phyloP scores from a whole-genome alignment of 2,329 filamentous ascomycete species.

The Mariannaea elegans region DNA sequence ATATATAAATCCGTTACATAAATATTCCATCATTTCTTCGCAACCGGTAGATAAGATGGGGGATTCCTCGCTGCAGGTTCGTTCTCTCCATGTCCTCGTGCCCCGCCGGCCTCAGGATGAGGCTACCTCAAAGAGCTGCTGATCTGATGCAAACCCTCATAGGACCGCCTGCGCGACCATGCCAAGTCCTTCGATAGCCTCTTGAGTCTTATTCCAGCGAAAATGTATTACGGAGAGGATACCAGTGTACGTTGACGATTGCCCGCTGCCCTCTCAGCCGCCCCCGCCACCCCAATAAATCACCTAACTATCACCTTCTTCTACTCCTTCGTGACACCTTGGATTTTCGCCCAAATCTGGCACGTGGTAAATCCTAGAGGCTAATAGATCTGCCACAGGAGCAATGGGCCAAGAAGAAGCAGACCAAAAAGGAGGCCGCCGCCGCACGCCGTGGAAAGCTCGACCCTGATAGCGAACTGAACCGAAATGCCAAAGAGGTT shows the following conservation, averaged over 20 bases:
- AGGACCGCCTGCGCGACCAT: conserved; percentile 67
- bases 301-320: background rate
- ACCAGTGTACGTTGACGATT: conserved; percentile 71
- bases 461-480: conserved; percentile 84
- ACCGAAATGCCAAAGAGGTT: conserved; percentile 87
- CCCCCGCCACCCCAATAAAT: conserved; percentile 12
- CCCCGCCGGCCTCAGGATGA: conserved; percentile 37
- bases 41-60: conserved; percentile 46
- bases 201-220: conserved; percentile 86
- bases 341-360: background rate
- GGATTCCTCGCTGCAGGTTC: conserved; percentile 58
- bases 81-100: conserved; percentile 42
- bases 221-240: conserved; percentile 90
- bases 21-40: background rate
- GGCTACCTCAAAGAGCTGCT: conserved; percentile 18
- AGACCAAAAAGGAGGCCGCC: conserved; percentile 87
- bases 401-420: conserved; percentile 94
- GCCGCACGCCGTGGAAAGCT: conserved; percentile 88
- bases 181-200: conserved; percentile 86
- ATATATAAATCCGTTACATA: background rate
- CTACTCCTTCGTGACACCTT: background rate
- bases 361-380: background rate
- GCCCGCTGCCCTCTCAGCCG: conserved; percentile 7
- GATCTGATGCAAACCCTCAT: conserved; percentile 32
- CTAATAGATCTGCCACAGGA: conserved; percentile 63